Evolutionary conservation across 1,139 yeast species (phyloP).

Genomic region (Saccharomyces uvarum): DNA sequence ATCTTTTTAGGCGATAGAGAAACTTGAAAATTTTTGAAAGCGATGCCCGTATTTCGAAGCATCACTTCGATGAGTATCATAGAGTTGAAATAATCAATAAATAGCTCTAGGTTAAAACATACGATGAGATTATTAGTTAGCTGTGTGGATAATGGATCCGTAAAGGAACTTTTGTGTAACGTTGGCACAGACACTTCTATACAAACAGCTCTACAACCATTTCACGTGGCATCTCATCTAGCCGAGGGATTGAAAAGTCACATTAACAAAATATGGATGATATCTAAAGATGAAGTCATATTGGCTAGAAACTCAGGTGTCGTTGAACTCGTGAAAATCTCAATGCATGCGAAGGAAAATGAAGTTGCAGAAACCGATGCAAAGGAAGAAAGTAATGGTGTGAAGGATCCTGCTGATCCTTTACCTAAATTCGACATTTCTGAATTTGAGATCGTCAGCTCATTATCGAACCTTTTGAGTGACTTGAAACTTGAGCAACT

Average conservation of each 20-base stretch:
- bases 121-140: constrained; percentile 28
- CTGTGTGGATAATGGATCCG: constrained; percentile 28
- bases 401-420: constrained; percentile 11
- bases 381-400: constrained; percentile 2
- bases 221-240: constrained; percentile 38
- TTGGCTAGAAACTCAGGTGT: constrained; percentile 30
- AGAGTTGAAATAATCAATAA: neutral
- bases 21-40: neutral
- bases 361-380: constrained; percentile 1
- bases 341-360: constrained; percentile 3
- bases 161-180: constrained; percentile 44
- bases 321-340: constrained; percentile 20
- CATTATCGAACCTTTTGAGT: constrained; percentile 18
- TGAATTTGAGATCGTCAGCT: constrained; percentile 12
- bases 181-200: constrained; percentile 65
- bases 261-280: constrained; percentile 9
- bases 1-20: neutral
- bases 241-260: constrained; percentile 31
- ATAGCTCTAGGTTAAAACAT: neutral
- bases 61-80: neutral
- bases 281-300: neutral
- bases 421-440: constrained; percentile 15
- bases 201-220: constrained; percentile 51
- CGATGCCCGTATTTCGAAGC: neutral
- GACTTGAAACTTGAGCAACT: constrained; percentile 18